Evolutionary conservation across 2,329 filamentous ascomycete genomes (phyloP).

Genomic region (Anisogramma anomala): DNA sequence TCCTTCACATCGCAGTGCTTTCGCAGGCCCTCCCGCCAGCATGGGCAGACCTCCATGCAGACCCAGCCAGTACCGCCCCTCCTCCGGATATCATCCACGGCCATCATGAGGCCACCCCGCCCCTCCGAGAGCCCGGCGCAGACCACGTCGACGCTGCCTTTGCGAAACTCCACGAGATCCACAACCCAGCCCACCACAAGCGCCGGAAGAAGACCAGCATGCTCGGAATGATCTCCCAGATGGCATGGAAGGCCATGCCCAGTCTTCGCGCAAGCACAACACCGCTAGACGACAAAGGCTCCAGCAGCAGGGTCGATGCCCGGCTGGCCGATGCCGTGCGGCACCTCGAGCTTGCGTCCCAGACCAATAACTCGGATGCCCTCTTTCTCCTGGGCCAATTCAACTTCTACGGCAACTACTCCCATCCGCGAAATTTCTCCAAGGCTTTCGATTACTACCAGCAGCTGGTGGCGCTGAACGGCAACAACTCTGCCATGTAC

Average conservation of each 20-base stretch:
- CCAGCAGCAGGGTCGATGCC: constrained; percentile 26
- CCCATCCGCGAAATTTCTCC: constrained; percentile 69
- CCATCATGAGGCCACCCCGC: constrained; percentile 11
- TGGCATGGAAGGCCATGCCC: constrained; percentile 37
- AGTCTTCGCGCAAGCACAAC: constrained; percentile 37
- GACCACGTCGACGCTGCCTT: constrained; percentile 43
- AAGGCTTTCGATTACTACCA: constrained; percentile 73
- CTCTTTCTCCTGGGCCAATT: constrained; percentile 84
- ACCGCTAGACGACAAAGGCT: constrained; percentile 22
- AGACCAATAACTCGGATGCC: constrained; percentile 62
- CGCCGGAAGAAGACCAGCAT: constrained; percentile 33
- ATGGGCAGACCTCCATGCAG: constrained; percentile 27
- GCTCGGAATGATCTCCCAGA: constrained; percentile 31
- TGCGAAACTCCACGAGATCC: constrained; percentile 37
- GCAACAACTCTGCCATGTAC: constrained; percentile 86
- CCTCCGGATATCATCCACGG: constrained; percentile 10
- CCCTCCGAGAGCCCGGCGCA: constrained; percentile 28
- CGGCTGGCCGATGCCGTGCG: constrained; percentile 39
- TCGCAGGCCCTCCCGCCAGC: constrained; percentile 31
- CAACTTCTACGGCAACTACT: constrained; percentile 94
- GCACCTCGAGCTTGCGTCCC: constrained; percentile 40
- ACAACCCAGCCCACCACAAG: constrained; percentile 30
- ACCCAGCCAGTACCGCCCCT: constrained; percentile 12
- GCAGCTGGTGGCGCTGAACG: constrained; percentile 60
- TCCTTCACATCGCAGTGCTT: constrained; percentile 27